Conservation (phyloP, 805 yeast genomes). For the Candida arabinofermentans region DNA sequence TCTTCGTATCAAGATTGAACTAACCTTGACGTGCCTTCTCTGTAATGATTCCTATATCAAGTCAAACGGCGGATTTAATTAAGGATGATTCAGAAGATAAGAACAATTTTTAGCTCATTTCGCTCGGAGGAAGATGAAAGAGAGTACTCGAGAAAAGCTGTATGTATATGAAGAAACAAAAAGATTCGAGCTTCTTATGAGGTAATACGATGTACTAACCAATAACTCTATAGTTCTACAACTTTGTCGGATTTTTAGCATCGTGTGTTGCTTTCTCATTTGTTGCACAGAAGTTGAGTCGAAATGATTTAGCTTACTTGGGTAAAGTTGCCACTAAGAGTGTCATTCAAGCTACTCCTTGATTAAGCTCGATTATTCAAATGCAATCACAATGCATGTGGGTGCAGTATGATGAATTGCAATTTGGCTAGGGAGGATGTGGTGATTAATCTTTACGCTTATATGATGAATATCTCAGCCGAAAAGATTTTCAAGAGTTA, state of each 20-base stretch:
- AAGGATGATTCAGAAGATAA: constrained; percentile 70
- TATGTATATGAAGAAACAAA: constrained; percentile 31
- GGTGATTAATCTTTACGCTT: too few species aligned
- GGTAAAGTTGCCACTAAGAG: constrained; percentile 1
- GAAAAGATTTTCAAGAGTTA: too few species aligned
- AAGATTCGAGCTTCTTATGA: too few species aligned
- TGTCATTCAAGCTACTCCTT: neutral
- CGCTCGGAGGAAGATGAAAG: constrained; percentile 85
- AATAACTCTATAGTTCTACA: constrained; percentile 46
- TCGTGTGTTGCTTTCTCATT: constrained; percentile 78
- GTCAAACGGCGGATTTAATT: too few species aligned
- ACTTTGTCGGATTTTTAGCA: constrained; percentile 74
- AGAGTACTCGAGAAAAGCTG: constrained; percentile 67
- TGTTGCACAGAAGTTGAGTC: constrained; percentile 55
- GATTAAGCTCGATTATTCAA: neutral
- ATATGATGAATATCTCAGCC: too few species aligned
- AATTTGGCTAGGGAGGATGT: too few species aligned
- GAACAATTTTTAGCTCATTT: constrained; percentile 77
- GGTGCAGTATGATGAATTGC: too few species aligned
- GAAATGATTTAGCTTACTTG: constrained; percentile 12
- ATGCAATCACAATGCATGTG: too few species aligned
- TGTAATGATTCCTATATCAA: too few species aligned
- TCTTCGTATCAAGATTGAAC: too few species aligned
- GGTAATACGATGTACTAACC: constrained; percentile 1
- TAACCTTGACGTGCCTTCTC: too few species aligned